These are phyloP conservation scores for Chytriomyces confervae DNA, from an alignment of 192 early-diverging fungal species.

Conservation along the genomic window DNA sequence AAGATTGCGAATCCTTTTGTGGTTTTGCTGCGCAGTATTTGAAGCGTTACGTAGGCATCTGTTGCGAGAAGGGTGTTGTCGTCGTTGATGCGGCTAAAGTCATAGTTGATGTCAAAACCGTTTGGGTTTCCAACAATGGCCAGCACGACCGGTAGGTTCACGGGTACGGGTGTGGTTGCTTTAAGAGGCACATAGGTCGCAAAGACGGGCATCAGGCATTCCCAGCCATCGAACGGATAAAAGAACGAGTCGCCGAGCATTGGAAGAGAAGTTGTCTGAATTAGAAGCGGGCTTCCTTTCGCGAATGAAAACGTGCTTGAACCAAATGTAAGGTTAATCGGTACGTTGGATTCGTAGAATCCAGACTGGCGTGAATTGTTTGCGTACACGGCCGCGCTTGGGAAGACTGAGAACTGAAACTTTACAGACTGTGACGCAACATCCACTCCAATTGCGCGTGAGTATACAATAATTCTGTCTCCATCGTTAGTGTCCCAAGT, in stretches of 20 bases:
- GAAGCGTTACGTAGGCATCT: neutral
- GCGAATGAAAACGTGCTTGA: neutral
- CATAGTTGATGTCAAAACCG: constrained; percentile 1
- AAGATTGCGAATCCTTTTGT: constrained; percentile 2
- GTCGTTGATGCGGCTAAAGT: neutral
- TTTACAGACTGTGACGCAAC: neutral
- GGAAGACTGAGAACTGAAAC: neutral
- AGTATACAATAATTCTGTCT: too few species aligned
- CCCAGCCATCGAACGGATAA: constrained; percentile 2
- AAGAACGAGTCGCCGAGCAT: neutral
- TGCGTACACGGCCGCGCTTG: neutral
- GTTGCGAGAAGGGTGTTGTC: neutral
- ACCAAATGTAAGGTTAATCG: constrained; percentile 7
- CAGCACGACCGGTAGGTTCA: neutral
- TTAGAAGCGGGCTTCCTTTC: neutral
- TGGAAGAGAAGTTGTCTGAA: neutral
- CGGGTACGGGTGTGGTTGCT: neutral
- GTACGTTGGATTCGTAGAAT: neutral
- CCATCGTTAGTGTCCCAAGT: too few species aligned
- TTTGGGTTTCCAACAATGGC: neutral
- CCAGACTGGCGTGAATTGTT: neutral
- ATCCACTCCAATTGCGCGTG: neutral
- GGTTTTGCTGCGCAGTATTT: neutral
- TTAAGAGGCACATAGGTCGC: neutral
- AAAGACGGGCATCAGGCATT: neutral